Evolutionary conservation across 2,329 filamentous ascomycete genomes (phyloP).

Genomic region (Scortechinia acanthostroma): DNA sequence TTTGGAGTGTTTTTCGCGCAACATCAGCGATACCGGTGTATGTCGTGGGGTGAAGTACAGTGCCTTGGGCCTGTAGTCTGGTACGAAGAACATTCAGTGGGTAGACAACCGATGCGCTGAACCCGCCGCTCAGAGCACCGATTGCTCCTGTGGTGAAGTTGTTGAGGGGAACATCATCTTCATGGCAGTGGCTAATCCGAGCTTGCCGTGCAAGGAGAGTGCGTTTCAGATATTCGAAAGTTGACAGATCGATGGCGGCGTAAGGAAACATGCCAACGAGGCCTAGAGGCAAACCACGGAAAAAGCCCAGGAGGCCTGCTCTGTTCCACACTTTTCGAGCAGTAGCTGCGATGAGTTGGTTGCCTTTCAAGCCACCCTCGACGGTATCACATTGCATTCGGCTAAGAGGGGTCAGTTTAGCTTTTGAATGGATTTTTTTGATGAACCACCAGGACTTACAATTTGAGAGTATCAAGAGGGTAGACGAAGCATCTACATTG

Average conservation of each 20-base stretch:
- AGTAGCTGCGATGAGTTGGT: conserved; percentile 52
- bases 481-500: conserved; percentile 48
- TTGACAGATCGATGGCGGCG: conserved; percentile 60
- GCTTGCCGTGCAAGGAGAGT: conserved; percentile 46
- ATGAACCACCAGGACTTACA: conserved; percentile 10
- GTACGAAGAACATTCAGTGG: conserved; percentile 62
- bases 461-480: conserved; percentile 52
- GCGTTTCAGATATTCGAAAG: conserved; percentile 62
- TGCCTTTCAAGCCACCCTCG: conserved; percentile 55
- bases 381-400: conserved; percentile 68
- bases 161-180: conserved; percentile 53
- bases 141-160: conserved; percentile 56
- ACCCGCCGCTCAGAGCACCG: conserved; percentile 57
- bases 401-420: conserved; percentile 6
- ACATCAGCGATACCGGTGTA: conserved; percentile 62
- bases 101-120: conserved; percentile 60
- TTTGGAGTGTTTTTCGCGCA: conserved; percentile 48
- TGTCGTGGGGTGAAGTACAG: conserved; percentile 52
- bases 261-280: conserved; percentile 66
- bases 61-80: conserved; percentile 58
- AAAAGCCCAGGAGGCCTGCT: conserved; percentile 49
- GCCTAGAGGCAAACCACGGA: conserved; percentile 61
- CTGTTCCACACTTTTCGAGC: conserved; percentile 57
- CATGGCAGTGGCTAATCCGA: conserved; percentile 39
- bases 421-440: conserved; percentile 2